Evolutionary conservation across 768 basidiomycete species (phyloP), one percentile per base, ranked within the genome.

Genomic region (Termitomyces sp.): DNA sequence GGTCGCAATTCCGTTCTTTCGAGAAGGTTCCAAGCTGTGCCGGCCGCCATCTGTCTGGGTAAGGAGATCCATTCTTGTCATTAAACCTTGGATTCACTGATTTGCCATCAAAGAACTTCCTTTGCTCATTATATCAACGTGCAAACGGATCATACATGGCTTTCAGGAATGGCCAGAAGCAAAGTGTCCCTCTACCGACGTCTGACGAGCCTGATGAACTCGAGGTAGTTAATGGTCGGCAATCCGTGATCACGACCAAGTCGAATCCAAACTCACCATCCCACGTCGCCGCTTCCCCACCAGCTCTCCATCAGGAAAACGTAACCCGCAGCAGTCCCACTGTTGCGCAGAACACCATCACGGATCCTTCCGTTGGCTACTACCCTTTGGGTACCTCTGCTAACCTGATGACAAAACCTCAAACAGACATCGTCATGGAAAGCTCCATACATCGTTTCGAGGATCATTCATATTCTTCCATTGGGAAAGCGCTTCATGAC

Each of bases 11-110:
- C 62, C 70, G 1, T 70, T 82, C 54, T 82, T 77, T 55, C 73
- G 79, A 57, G 71, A 77, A 63, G 78, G 78, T 2, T 79, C 79
- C 4, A 56, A 57, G 28, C 56, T 58, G 5, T 78, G 75, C 64
- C 72, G 76, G 18, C 74, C 78, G 1, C 72, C 71, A 5, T 59
- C 68, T 7, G 71, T 72, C 28, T 60, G 74, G 62, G 79, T 80
- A 61, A 53, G 73, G 56, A 50, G 1, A 23, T 41, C 38, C 40
- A 38, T 13, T 58, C 30, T 8, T 43, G 40, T 30, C 12, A 47
- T 53, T 30, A 35, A 23, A 43, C 23, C 2, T 5, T 12, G 38
- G 33, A 33, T 13, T 57, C 44, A 47, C 23, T 14, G 3, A 52
- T 54, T 43, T 10, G 10, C 30, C 8, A 28, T 13, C 12, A 9